phyloP scores from a whole-genome alignment of 2,329 filamentous ascomycete species.

The Aspergillus transmontanensis region DNA sequence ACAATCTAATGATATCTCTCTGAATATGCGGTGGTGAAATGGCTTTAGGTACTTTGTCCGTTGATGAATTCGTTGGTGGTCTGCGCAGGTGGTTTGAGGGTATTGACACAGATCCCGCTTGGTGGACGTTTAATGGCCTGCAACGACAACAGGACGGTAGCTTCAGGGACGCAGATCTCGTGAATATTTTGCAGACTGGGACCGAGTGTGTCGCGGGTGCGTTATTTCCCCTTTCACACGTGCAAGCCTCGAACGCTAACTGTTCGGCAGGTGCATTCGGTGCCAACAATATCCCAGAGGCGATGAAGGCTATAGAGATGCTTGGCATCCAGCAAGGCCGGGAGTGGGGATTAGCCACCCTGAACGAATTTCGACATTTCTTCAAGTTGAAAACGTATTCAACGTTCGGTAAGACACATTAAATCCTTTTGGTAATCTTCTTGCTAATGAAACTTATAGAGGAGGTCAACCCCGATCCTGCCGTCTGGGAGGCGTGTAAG shows the following conservation, averaged over 20 bases:
- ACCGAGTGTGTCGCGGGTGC: conserved; percentile 1
- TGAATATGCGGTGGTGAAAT: background rate
- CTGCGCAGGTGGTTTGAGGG: background rate
- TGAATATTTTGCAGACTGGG: background rate
- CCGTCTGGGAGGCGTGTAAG: conserved; percentile 4
- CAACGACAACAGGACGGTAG: conserved; percentile 2
- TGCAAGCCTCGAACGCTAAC: background rate
- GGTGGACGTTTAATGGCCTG: conserved; percentile 4
- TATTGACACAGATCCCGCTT: background rate
- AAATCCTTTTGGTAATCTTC: background rate
- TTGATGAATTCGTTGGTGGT: conserved; percentile 1
- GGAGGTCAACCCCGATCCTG: conserved; percentile 9
- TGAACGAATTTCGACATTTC: conserved; percentile 11
- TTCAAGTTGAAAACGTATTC: conserved; percentile 12
- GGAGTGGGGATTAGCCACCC: conserved; percentile 3
- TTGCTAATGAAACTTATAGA: background rate
- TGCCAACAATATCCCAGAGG: conserved; percentile 5
- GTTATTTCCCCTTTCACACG: background rate
- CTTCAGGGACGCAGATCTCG: conserved; percentile 11
- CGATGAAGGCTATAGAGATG: conserved; percentile 11
- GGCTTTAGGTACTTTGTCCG: background rate
- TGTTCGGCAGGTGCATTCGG: conserved; percentile 7
- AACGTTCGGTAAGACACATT: conserved; percentile 5
- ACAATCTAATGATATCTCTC: background rate
- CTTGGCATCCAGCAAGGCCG: conserved; percentile 12